Conservation (phyloP, 345 rosid species). For the Eucalyptus erythrocorys region DNA sequence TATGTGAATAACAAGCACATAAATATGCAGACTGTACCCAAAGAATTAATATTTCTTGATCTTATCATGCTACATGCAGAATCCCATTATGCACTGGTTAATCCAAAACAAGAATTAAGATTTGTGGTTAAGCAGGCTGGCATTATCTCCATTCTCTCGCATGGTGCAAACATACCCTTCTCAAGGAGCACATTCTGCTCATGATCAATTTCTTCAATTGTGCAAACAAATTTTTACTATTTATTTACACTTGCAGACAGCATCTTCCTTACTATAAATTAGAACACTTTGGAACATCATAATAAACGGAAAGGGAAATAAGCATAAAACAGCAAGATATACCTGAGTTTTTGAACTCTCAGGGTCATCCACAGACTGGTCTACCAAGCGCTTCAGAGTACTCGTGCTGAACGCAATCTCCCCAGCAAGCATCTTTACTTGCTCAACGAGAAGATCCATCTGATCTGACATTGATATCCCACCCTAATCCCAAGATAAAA, state of each 20-base stretch:
- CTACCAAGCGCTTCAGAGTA: conserved; percentile 90
- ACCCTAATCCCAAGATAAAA: conserved; percentile 28
- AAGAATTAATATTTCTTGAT: neutral
- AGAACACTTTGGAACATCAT: neutral
- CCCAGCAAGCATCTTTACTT: conserved; percentile 98
- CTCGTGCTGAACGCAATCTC: conserved; percentile 93
- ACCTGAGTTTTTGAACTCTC: conserved; percentile 78
- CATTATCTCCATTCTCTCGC: neutral
- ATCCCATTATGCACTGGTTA: neutral
- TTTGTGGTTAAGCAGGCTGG: neutral
- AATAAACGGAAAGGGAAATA: neutral
- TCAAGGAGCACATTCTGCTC: neutral
- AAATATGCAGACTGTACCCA: neutral
- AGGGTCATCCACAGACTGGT: conserved; percentile 84
- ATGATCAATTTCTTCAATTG: neutral
- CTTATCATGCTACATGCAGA: neutral
- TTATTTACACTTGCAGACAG: neutral
- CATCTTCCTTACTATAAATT: neutral
- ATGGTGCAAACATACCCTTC: neutral
- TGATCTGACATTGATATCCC: conserved; percentile 67
- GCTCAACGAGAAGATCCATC: conserved; percentile 96
- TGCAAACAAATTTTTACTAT: neutral
- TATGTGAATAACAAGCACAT: neutral
- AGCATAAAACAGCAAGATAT: neutral
- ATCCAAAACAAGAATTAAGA: neutral